Evolutionary conservation across 1,284 basidiomycete species (phyloP).

Genomic region (Wallemia mellicola): DNA sequence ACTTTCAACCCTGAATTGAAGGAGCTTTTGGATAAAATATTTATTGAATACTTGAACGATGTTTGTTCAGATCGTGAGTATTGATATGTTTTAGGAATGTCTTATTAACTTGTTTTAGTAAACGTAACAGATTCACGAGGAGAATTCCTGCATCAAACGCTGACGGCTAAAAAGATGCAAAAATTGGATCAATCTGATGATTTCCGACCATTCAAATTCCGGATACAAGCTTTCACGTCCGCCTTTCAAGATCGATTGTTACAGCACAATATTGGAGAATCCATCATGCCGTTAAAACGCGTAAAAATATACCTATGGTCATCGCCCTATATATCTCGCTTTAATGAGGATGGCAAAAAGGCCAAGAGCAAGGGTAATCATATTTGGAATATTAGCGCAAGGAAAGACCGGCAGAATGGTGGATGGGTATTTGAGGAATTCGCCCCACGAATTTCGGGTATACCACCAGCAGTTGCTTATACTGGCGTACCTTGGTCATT

Average conservation of each 20-base stretch:
- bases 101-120: slow-evolving; percentile 23
- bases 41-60: slow-evolving; percentile 61
- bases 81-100: neutral
- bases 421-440: slow-evolving; percentile 81
- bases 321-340: slow-evolving; percentile 74
- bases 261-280: slow-evolving; percentile 19
- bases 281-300: slow-evolving; percentile 28
- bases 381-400: slow-evolving; percentile 95
- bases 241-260: slow-evolving; percentile 44
- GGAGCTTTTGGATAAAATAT: slow-evolving; percentile 56
- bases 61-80: slow-evolving; percentile 67
- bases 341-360: slow-evolving; percentile 98
- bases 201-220: slow-evolving; percentile 96
- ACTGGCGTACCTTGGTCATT: slow-evolving; percentile 63
- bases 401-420: slow-evolving; percentile 35
- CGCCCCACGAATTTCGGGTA: slow-evolving; percentile 51
- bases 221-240: slow-evolving; percentile 94
- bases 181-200: slow-evolving; percentile 78
- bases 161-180: slow-evolving; percentile 91
- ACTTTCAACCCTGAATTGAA: slow-evolving; percentile 28
- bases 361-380: slow-evolving; percentile 98
- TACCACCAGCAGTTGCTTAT: slow-evolving; percentile 40
- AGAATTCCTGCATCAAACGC: slow-evolving; percentile 85
- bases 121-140: slow-evolving; percentile 79
- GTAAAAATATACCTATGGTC: slow-evolving; percentile 92